Evolutionary conservation across 169 alveolate genomes (phyloP).

Genomic region (Ichthyophthirius multifiliis): DNA sequence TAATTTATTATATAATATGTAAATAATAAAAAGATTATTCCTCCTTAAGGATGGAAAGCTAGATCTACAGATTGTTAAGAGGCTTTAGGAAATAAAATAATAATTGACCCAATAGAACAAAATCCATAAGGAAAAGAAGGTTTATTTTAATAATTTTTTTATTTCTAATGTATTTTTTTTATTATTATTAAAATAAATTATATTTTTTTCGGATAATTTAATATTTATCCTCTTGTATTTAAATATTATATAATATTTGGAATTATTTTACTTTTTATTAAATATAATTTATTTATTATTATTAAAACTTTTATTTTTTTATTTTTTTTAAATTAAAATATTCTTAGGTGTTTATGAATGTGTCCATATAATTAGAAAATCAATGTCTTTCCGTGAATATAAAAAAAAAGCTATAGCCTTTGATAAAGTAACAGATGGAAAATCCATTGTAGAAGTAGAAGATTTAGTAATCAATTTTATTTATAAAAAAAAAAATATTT

Average conservation of each 20-base stretch:
- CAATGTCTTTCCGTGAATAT: conserved; percentile 48
- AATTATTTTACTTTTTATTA: no score
- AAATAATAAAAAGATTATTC: conserved; percentile 64
- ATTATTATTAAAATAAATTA: no score
- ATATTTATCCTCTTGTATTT: no score
- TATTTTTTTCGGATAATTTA: no score
- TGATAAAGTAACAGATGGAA: conserved; percentile 31
- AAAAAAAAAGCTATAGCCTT: conserved; percentile 30
- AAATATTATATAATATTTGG: no score
- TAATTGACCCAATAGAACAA: conserved; percentile 61
- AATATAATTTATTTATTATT: no score
- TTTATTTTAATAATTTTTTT: not conserved
- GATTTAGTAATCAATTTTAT: conserved; percentile 50
- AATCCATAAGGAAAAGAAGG: conserved; percentile 56
- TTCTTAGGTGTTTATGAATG: conserved; percentile 58
- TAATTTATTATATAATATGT: no score
- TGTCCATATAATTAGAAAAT: conserved; percentile 51
- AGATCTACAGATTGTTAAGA: conserved; percentile 48
- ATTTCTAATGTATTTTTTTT: not conserved
- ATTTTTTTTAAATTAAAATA: not conserved
- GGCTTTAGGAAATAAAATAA: conserved; percentile 14
- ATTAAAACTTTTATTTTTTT: no score
- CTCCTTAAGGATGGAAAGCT: conserved; percentile 59
- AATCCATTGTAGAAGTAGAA: conserved; percentile 48
- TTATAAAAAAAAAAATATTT: no score